Base-by-base conservation (phyloP, 495 filamentous ascomycete genomes). In the Penicillium longicatenatum region DNA sequence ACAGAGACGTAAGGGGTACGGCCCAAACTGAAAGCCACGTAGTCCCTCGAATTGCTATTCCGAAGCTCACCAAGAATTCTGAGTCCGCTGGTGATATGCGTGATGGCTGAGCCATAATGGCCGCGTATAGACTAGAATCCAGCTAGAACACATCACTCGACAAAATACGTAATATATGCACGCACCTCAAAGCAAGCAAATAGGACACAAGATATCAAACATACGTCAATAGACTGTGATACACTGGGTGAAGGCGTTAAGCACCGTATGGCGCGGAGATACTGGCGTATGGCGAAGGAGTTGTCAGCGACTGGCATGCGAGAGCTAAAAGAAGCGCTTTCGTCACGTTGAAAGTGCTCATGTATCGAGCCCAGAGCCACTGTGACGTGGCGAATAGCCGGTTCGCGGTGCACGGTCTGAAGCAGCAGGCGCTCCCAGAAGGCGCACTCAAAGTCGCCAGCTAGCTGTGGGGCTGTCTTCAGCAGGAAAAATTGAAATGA, bases 301-400 rank as follows among this genome's bases (percentile, higher is more conserved):
- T 30, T 37, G 6, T 26, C 12, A 8, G 17, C 10, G 6, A 9
- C 33, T 22, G 22, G 12, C 50, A 10, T 19, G 42, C 43, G 7
- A 31, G 52, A 22, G 41, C 45, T 19, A 61, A 45, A 30, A 67
- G 56, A 3, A 61, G 58, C n/a, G 65, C 64, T 49, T 19, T 1
- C 7, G 84, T 85, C 10, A 80, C 80, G 26, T 63, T 85, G 79
- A 45, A 87, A 70, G 5, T 81, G 83, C 64, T 87, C 86, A 59
- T 88, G 86, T 39, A 87, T 65, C 1, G 85, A 81, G 45, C 84
- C 84, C 21, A 88, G 69, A 22, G 84, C 85, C 16, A 89, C 76
- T 5, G 86, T 79, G 11, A 85, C 82, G 68, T 89, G 84, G 44
- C 82, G 78, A 51, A 89, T 81, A 1, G 82, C 75, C n/a, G 83